Evolutionary conservation across 2,329 filamentous ascomycete genomes (phyloP).

Genomic region (Mycogone perniciosa): DNA sequence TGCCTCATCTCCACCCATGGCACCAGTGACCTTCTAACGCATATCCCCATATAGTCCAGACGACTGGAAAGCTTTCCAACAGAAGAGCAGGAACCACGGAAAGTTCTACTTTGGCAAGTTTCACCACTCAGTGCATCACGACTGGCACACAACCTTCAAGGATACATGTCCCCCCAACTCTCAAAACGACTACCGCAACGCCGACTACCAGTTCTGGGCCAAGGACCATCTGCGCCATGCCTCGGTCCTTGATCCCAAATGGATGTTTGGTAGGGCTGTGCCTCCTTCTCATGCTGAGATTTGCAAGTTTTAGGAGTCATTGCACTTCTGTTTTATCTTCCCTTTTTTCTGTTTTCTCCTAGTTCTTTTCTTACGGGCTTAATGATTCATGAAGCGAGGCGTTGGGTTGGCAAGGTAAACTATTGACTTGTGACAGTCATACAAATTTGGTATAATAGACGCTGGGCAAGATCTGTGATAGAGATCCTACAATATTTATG

Average conservation of each 20-base stretch:
- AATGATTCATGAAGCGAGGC: no score
- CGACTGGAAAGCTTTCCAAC: conserved; percentile 13
- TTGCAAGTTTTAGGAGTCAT: background rate
- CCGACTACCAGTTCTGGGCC: conserved; percentile 16
- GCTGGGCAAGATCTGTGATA: no score
- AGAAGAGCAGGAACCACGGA: conserved; percentile 16
- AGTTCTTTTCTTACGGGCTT: no score
- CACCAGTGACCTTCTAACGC: no score
- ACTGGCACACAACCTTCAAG: conserved; percentile 17
- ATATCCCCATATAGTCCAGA: background rate
- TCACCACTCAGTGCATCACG: conserved; percentile 15
- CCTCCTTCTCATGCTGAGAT: conserved; percentile 15
- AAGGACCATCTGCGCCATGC: conserved; percentile 14
- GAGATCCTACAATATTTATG: no score
- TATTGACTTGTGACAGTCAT: no score
- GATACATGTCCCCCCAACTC: conserved; percentile 15
- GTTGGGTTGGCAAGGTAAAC: no score
- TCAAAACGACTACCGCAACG: conserved; percentile 14
- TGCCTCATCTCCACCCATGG: no score
- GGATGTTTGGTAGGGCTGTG: conserved; percentile 14
- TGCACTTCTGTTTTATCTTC: no score
- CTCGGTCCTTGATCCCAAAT: conserved; percentile 14
- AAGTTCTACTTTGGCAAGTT: conserved; percentile 18
- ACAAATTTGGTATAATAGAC: no score
- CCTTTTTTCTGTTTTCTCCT: no score